Percentiles rank a stretch among this genome's conserved stretches.
Evolutionary conservation across 768 basidiomycete species (phyloP).

Genomic region (Epithele typhae): DNA sequence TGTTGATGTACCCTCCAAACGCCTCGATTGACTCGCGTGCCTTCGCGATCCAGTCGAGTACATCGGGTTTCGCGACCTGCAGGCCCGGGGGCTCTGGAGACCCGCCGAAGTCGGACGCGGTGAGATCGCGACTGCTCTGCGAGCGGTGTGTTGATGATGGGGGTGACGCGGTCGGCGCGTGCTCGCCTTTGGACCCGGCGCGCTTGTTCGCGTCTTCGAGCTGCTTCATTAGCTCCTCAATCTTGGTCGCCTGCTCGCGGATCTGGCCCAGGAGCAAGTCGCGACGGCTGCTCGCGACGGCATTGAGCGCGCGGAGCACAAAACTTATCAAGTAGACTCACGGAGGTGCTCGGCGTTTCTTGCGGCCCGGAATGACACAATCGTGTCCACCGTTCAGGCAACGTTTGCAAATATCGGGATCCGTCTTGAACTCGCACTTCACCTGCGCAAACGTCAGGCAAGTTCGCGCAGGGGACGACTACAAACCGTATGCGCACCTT

Average conservation of each 20-base stretch:
- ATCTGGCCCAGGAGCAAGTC: constrained; percentile 77
- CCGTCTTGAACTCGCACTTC: constrained; percentile 70
- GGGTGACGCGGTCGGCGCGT: not conserved
- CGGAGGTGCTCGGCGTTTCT: constrained; percentile 77
- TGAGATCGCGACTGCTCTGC: constrained; percentile 15
- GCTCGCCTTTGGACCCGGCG: not conserved
- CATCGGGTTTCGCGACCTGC: constrained; percentile 46
- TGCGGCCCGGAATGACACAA: constrained; percentile 79
- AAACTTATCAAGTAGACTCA: constrained; percentile 33
- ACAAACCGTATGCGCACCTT: constrained; percentile 32
- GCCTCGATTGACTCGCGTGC: constrained; percentile 66
- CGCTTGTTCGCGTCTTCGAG: constrained; percentile 45
- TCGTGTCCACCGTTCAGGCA: constrained; percentile 68
- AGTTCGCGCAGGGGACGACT: no score
- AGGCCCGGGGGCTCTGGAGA: constrained; percentile 13
- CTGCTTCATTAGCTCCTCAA: constrained; percentile 65
- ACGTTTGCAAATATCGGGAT: constrained; percentile 71
- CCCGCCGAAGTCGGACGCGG: constrained; percentile 15
- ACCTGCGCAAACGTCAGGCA: constrained; percentile 46
- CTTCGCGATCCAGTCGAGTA: constrained; percentile 74
- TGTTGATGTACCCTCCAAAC: constrained; percentile 63
- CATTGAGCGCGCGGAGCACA: not conserved
- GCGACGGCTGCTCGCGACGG: constrained; percentile 52
- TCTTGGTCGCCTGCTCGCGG: constrained; percentile 67
- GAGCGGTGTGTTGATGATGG: constrained; percentile 10